phyloP scores from a whole-genome alignment of 1,139 yeast genomes.

The Yamadazyma triangularis region DNA sequence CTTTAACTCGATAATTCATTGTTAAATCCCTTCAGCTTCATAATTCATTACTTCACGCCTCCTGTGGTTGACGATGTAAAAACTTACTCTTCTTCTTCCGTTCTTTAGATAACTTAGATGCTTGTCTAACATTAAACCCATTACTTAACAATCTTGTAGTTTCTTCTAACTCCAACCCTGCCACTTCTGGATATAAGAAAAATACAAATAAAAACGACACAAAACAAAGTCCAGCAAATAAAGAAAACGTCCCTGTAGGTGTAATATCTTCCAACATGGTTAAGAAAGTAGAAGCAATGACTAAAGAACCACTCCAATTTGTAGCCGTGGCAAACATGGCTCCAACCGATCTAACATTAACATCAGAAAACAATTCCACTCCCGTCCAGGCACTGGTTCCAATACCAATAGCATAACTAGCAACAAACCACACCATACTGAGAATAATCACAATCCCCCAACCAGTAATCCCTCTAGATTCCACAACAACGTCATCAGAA shows the following conservation, averaged over 20 bases:
- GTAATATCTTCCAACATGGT: slow-evolving; percentile 92
- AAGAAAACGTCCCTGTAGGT: slow-evolving; percentile 90
- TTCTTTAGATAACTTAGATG: slow-evolving; percentile 57
- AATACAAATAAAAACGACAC: slow-evolving; percentile 68
- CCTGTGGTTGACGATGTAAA: background rate
- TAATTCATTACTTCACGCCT: no score
- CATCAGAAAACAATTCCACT: slow-evolving; percentile 87
- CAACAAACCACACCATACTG: slow-evolving; percentile 82
- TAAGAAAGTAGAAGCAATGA: slow-evolving; percentile 84
- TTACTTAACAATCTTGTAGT: slow-evolving; percentile 73
- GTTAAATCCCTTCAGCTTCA: no score
- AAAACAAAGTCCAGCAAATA: slow-evolving; percentile 78
- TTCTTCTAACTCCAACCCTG: slow-evolving; percentile 87
- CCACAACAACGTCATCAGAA: slow-evolving; percentile 38
- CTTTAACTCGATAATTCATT: no score
- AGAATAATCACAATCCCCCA: slow-evolving; percentile 88
- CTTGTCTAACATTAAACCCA: slow-evolving; percentile 80
- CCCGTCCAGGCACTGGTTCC: slow-evolving; percentile 99
- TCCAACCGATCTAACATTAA: slow-evolving; percentile 84
- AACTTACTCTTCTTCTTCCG: slow-evolving; percentile 21
- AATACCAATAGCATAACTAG: slow-evolving; percentile 87
- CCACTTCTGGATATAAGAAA: slow-evolving; percentile 87
- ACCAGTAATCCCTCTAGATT: slow-evolving; percentile 50
- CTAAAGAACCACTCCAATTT: slow-evolving; percentile 93
- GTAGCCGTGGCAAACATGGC: slow-evolving; percentile 89